phyloP scores from a whole-genome alignment of 768 basidiomycete species.

The Tulasnella sp. region DNA sequence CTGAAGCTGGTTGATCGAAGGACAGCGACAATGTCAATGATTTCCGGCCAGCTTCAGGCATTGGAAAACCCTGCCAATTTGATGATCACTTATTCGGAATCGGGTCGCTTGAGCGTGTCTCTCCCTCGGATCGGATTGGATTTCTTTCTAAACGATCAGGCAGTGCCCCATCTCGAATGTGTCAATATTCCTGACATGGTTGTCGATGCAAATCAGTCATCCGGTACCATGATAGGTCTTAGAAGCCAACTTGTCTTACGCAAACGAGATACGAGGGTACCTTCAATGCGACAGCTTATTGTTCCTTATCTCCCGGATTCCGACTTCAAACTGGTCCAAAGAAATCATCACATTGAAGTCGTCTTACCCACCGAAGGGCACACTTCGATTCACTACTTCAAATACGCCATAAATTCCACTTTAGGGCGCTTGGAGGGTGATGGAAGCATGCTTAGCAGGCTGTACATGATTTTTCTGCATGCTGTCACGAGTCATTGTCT shows the following conservation, averaged over 20 bases:
- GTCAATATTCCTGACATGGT: conserved; percentile 32
- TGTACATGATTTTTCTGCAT: conserved; percentile 35
- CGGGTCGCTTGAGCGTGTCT: conserved; percentile 22
- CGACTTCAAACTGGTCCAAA: conserved; percentile 16
- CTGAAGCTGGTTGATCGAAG: conserved; percentile 13
- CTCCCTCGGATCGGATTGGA: conserved; percentile 31
- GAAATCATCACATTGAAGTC: conserved; percentile 20
- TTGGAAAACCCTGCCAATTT: conserved; percentile 22
- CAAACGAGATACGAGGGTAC: conserved; percentile 29
- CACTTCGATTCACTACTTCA: conserved; percentile 23
- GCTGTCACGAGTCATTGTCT: conserved; percentile 32
- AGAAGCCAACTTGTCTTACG: conserved; percentile 30
- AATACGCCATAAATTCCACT: conserved; percentile 24
- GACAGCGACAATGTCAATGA: conserved; percentile 22
- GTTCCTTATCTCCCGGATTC: conserved; percentile 28
- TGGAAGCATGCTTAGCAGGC: conserved; percentile 22
- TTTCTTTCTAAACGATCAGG: conserved; percentile 24
- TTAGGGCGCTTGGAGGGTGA: conserved; percentile 25
- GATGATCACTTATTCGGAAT: background rate
- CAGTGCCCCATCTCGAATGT: conserved; percentile 30
- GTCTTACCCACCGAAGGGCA: conserved; percentile 11
- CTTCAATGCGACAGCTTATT: conserved; percentile 18
- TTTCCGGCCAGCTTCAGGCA: conserved; percentile 27
- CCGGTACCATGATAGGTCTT: conserved; percentile 36
- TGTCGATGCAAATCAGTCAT: conserved; percentile 31